phyloP scores from a whole-genome alignment of 108 stramenopile genomes.

The Skeletonema grethae region DNA sequence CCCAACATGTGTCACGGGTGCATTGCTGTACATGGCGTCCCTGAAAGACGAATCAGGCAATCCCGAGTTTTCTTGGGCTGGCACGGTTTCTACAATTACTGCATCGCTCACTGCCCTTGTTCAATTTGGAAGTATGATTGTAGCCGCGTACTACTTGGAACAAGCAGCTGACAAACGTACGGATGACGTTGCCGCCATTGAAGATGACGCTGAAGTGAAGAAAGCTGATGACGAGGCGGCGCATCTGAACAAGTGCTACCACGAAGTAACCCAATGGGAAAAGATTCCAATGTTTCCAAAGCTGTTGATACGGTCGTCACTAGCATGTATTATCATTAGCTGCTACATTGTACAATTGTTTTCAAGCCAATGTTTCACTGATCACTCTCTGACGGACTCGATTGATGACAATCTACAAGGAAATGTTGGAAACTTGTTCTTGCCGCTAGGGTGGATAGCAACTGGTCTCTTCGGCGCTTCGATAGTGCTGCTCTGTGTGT shows the following conservation, averaged over 20 bases:
- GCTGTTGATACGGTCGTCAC: slow-evolving; percentile 16
- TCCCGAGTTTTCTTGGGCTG: slow-evolving; percentile 51
- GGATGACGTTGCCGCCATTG: slow-evolving; percentile 48
- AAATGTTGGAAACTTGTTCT: slow-evolving; percentile 45
- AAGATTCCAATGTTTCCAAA: slow-evolving; percentile 33
- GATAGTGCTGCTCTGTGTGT: slow-evolving; percentile 21
- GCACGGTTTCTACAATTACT: slow-evolving; percentile 49
- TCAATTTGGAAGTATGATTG: slow-evolving; percentile 60
- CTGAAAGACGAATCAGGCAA: slow-evolving; percentile 36
- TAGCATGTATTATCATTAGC: slow-evolving; percentile 38
- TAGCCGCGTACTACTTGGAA: slow-evolving; percentile 63
- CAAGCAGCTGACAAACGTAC: slow-evolving; percentile 29
- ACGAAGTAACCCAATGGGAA: slow-evolving; percentile 46
- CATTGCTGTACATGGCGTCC: slow-evolving; percentile 57
- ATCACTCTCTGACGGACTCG: slow-evolving; percentile 55
- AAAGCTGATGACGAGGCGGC: slow-evolving; percentile 48
- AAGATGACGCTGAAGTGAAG: slow-evolving; percentile 49
- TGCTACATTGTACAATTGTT: slow-evolving; percentile 66
- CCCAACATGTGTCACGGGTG: slow-evolving; percentile 61
- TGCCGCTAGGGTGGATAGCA: slow-evolving; percentile 46
- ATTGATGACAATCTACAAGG: slow-evolving; percentile 50
- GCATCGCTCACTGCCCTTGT: slow-evolving; percentile 52
- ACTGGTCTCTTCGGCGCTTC: slow-evolving; percentile 40
- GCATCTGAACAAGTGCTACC: slow-evolving; percentile 42
- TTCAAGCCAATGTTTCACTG: slow-evolving; percentile 40